A percentile compares a stretch with the other conserved stretches of the same genome.
phyloP scores from a whole-genome alignment of 768 basidiomycete species.

The Kwoniella heveanensis region DNA sequence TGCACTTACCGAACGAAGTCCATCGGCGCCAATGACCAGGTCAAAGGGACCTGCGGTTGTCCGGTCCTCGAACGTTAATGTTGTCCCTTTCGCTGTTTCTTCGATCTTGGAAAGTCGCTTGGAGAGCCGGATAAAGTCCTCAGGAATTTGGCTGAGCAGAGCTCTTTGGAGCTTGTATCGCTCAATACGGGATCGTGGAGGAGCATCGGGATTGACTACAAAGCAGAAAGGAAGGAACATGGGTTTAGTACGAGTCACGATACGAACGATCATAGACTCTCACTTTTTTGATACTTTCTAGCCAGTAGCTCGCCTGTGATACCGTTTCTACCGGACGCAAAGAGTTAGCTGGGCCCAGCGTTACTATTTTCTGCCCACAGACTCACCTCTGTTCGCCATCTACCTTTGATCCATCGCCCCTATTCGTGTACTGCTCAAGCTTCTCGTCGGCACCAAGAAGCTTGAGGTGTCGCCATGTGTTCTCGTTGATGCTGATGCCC shows the following conservation, averaged over 20 bases:
- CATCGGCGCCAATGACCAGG: slow-evolving; percentile 45
- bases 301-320: slow-evolving; percentile 19
- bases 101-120: slow-evolving; percentile 30
- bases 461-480: slow-evolving; percentile 40
- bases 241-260: background rate
- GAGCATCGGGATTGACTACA: slow-evolving; percentile 23
- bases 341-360: background rate
- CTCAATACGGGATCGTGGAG: slow-evolving; percentile 30
- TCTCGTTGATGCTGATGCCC: slow-evolving; percentile 42
- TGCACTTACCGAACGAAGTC: slow-evolving; percentile 38
- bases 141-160: slow-evolving; percentile 28
- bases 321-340: slow-evolving; percentile 18
- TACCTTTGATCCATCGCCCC: slow-evolving; percentile 23
- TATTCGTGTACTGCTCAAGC: slow-evolving; percentile 22
- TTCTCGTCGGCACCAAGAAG: slow-evolving; percentile 27
- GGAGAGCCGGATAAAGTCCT: slow-evolving; percentile 31
- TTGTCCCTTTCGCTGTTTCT: slow-evolving; percentile 14
- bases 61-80: slow-evolving; percentile 33
- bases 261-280: too few species aligned
- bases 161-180: slow-evolving; percentile 39
- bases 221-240: background rate
- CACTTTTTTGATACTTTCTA: slow-evolving; percentile 12
- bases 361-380: background rate
- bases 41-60: slow-evolving; percentile 26
- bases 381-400: slow-evolving; percentile 18